phyloP scores from a whole-genome alignment of 345 rosid species.

The Streptanthus diversifolius region DNA sequence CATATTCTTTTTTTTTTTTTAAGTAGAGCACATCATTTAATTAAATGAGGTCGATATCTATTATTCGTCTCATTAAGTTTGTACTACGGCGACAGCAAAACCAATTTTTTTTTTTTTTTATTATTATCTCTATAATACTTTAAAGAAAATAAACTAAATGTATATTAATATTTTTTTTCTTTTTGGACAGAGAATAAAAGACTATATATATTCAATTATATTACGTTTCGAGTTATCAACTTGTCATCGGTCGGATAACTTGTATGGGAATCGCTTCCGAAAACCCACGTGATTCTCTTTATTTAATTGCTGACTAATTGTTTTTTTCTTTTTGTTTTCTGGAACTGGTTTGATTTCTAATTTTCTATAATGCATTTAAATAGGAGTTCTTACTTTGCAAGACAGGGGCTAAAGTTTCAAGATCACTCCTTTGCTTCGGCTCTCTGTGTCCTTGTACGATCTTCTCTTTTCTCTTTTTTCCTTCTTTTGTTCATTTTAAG shows the following conservation, averaged over 20 bases:
- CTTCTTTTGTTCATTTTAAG: background rate
- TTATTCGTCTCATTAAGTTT: background rate
- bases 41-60: background rate
- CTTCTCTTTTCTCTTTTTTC: background rate
- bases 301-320: background rate
- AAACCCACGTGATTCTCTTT: constrained; percentile 23
- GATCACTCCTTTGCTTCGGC: background rate
- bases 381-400: background rate
- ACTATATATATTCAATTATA: background rate
- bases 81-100: background rate
- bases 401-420: background rate
- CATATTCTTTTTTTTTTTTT: background rate
- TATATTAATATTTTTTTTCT: background rate
- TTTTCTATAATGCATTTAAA: constrained; percentile 1
- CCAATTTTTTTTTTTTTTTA: background rate
- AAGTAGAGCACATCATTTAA: background rate
- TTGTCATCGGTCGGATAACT: constrained; percentile 1
- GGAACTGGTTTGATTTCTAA: background rate
- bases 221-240: background rate
- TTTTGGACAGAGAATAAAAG: background rate
- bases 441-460: constrained; percentile 24
- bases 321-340: background rate
- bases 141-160: background rate
- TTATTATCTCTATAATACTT: background rate
- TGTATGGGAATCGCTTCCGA: constrained; percentile 7